These are phyloP conservation scores for Diaporthe aspalathi DNA, from an alignment of 2,329 filamentous ascomycete species.

Conservation along the genomic window DNA sequence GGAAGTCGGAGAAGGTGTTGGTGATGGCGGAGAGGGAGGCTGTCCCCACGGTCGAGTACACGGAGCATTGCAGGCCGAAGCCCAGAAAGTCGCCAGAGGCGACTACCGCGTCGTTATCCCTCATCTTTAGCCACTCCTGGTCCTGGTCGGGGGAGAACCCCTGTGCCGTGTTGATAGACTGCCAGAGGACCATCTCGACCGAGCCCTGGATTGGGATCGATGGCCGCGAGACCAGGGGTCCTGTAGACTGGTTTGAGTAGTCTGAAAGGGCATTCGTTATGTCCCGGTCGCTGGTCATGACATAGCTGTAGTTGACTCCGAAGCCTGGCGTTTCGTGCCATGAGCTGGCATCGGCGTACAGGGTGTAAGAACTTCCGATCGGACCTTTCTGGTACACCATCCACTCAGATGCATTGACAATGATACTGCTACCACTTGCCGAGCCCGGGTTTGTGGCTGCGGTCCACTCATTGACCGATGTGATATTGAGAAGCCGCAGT, in stretches of 20 bases:
- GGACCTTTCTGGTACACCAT: neutral
- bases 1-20: constrained; percentile 9
- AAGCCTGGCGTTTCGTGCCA: constrained; percentile 5
- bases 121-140: too few relatives aligned
- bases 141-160: too few relatives aligned
- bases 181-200: constrained; percentile 14
- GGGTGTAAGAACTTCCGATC: neutral
- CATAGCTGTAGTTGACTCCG: constrained; percentile 16
- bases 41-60: neutral
- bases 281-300: constrained; percentile 12
- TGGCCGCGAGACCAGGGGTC: neutral
- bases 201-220: constrained; percentile 15
- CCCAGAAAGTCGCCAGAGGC: too few relatives aligned
- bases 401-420: neutral
- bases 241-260: neutral
- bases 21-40: constrained; percentile 15
- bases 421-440: neutral
- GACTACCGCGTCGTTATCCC: too few relatives aligned
- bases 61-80: too few relatives aligned
- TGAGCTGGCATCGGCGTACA: neutral
- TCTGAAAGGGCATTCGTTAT: neutral
- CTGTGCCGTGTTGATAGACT: neutral
- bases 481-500: constrained; percentile 4
- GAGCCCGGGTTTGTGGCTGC: neutral
- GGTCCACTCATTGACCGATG: neutral